These are phyloP conservation scores for Abrus pulchellus DNA, from an alignment of 306 rosid species.

Conservation along the genomic window DNA sequence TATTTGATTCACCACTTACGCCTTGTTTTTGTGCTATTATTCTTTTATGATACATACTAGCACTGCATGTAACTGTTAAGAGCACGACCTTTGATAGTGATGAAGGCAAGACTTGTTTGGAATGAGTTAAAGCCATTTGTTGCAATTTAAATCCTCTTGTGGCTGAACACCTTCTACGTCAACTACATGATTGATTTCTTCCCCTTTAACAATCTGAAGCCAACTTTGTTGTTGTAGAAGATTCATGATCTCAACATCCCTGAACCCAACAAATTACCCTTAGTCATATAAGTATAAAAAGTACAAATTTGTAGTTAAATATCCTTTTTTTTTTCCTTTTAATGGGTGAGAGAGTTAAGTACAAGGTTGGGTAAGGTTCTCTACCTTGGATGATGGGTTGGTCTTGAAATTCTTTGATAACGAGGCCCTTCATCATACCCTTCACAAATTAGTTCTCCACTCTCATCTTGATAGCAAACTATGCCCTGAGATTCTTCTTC, in stretches of 20 bases:
- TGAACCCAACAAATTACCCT: slow-evolving; percentile 39
- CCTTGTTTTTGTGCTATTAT: slow-evolving; percentile 29
- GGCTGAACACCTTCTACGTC: slow-evolving; percentile 62
- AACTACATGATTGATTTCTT: slow-evolving; percentile 57
- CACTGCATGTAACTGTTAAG: slow-evolving; percentile 19
- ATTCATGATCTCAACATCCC: slow-evolving; percentile 73
- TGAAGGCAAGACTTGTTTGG: slow-evolving; percentile 50
- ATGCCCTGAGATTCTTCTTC: slow-evolving; percentile 85
- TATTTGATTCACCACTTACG: slow-evolving; percentile 45
- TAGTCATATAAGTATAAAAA: slow-evolving; percentile 11
- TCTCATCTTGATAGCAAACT: slow-evolving; percentile 82
- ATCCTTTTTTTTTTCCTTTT: neutral
- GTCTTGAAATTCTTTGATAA: slow-evolving; percentile 61
- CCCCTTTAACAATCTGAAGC: slow-evolving; percentile 66
- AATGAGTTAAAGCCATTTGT: slow-evolving; percentile 71
- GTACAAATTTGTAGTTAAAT: neutral
- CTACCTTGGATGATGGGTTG: slow-evolving; percentile 62
- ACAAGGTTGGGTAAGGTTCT: neutral
- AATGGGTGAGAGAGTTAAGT: neutral
- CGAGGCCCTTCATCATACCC: slow-evolving; percentile 94
- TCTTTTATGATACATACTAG: slow-evolving; percentile 44
- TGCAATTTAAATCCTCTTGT: slow-evolving; percentile 68
- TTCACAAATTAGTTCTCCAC: slow-evolving; percentile 89
- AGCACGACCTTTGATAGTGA: slow-evolving; percentile 32
- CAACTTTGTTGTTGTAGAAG: slow-evolving; percentile 67